Percentiles rank a stretch among this genome's conserved stretches.
These are phyloP conservation scores for Tausonia pullulans DNA, from an alignment of 1,284 basidiomycete species.

Conservation along the genomic window DNA sequence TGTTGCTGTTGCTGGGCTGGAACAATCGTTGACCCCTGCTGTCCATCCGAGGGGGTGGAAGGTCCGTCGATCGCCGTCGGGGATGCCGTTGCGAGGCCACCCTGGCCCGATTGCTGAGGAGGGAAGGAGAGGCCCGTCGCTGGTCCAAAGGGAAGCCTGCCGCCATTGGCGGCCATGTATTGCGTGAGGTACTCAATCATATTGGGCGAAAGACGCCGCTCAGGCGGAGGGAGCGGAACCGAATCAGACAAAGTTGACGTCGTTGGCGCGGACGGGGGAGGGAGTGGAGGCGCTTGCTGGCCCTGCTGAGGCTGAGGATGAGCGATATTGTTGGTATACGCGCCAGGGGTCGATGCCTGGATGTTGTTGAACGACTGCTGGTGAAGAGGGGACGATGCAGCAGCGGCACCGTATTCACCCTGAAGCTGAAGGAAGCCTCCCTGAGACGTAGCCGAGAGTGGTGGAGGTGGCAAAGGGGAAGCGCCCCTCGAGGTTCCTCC, in stretches of 20 bases:
- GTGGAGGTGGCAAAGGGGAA: conserved; percentile 4
- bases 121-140: conserved; percentile 7
- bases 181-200: conserved; percentile 16
- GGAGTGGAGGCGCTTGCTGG: not conserved
- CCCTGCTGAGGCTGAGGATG: not conserved
- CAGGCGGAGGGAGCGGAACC: conserved; percentile 2
- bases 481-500: conserved; percentile 11
- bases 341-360: not conserved
- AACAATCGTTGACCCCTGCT: too few relatives aligned
- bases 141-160: conserved; percentile 14
- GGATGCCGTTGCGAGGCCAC: not conserved
- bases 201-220: conserved; percentile 6
- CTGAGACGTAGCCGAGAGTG: too few relatives aligned
- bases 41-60: not conserved
- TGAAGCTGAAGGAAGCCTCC: too few relatives aligned
- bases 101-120: not conserved
- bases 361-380: not conserved
- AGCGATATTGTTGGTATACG: not conserved
- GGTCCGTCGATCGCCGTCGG: not conserved
- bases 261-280: not conserved
- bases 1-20: conserved; percentile 4
- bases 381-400: not conserved
- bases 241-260: too few relatives aligned
- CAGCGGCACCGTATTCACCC: not conserved
- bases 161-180: conserved; percentile 16